phyloP scores from a whole-genome alignment of 2,329 filamentous ascomycete genomes.

The Aspergillus sp. region DNA sequence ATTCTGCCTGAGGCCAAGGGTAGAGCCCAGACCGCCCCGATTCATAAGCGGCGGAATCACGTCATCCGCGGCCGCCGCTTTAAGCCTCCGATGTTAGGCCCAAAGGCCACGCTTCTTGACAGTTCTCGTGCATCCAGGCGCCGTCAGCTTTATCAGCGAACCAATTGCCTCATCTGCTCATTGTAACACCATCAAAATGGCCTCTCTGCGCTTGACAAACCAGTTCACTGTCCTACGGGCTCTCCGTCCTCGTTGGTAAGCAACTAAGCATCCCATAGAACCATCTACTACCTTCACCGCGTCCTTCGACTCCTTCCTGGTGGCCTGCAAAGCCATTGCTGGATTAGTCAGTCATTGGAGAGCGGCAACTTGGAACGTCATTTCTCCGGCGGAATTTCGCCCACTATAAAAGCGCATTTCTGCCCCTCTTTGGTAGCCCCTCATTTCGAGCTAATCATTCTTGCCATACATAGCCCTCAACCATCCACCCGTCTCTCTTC shows the following conservation, averaged over 20 bases:
- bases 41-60: conserved; percentile 36
- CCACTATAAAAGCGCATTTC: conserved; percentile 28
- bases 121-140: background rate
- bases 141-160: background rate
- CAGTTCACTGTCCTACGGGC: conserved; percentile 9
- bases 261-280: conserved; percentile 16
- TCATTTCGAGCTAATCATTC: conserved; percentile 23
- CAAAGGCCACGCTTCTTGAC: background rate
- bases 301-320: conserved; percentile 2
- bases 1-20: conserved; percentile 13
- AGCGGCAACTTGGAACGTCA: conserved; percentile 27
- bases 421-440: conserved; percentile 24
- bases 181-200: conserved; percentile 14
- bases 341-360: conserved; percentile 28
- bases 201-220: conserved; percentile 15
- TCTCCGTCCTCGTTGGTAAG: conserved; percentile 18
- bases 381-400: conserved; percentile 13
- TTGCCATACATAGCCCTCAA: conserved; percentile 21
- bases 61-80: conserved; percentile 27
- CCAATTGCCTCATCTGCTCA: conserved; percentile 3
- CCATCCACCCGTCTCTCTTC: conserved; percentile 28
- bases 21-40: conserved; percentile 25
- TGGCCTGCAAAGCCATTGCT: conserved; percentile 4
- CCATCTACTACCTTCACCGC: background rate
- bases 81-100: background rate